Base-by-base conservation (phyloP, 2,329 filamentous ascomycete species). In the Diaporthe vexans region DNA sequence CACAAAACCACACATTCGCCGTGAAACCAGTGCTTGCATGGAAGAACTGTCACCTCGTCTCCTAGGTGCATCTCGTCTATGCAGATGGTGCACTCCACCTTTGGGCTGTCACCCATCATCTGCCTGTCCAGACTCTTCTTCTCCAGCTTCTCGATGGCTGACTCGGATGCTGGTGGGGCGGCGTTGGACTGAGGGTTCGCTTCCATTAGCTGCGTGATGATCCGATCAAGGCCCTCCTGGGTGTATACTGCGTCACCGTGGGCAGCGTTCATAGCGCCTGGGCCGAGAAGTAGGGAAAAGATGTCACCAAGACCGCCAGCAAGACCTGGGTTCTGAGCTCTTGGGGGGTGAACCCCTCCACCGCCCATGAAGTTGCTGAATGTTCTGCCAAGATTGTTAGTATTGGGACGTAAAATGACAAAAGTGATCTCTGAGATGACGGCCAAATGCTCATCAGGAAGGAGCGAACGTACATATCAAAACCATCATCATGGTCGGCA, bases 1-100 rank as follows among this genome's bases (percentile, higher is more conserved):
- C 96, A 98, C 67, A 94, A 87, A 33, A 91, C 88, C 46, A 97
- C 94, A 79, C 96, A 98, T 35, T 90, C 86, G 74, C 92, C 92
- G 80, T 98, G 96, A 82, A 98, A 98, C 94, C 95, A 98, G 81
- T 99, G 97, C 74, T 91, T 93, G 84, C 97, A 99, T 0, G 95
- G 95, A 68, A 99, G 84, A 59, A 92, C 89, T 0, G 94, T 90
- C 7, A 96, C 94, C 80, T 94, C 91, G 40, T 94, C 91, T 15
- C 91, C 93, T 48, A 94, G 80, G 35, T 90, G 88, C 76, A 97
- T 92, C 37, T 94, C 90, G 72, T 98, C 95, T 86, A 98, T 97
- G 83, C 97, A 99, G 74, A 99, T 98, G 48, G 94, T 95, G 82
- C 97, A 99, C 80, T 98, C 95, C 56, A 91, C 93, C 74, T 93